Percentiles rank a stretch among this genome's conserved stretches.
Evolutionary conservation across 345 rosid genomes (phyloP).

Genomic region (Salix dunnii): DNA sequence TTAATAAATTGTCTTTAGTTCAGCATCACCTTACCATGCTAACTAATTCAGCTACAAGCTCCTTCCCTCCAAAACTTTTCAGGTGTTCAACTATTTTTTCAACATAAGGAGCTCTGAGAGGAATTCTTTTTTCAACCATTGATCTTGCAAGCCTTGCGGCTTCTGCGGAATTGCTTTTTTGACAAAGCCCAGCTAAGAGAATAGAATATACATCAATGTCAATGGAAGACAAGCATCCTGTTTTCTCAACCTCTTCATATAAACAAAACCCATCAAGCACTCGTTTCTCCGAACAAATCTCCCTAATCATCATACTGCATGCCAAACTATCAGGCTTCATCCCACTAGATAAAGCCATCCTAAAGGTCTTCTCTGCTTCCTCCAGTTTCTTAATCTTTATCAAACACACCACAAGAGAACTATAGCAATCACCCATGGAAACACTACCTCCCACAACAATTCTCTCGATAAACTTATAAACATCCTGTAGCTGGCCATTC

Average conservation of each 20-base stretch:
- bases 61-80: slow-evolving; percentile 42
- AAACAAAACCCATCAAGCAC: slow-evolving; percentile 56
- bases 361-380: slow-evolving; percentile 61
- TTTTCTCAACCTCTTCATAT: slow-evolving; percentile 49
- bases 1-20: neutral
- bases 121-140: slow-evolving; percentile 50
- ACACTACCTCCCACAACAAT: slow-evolving; percentile 49
- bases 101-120: slow-evolving; percentile 31
- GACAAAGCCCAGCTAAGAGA: slow-evolving; percentile 55
- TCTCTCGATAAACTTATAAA: slow-evolving; percentile 53
- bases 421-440: slow-evolving; percentile 59
- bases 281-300: slow-evolving; percentile 47
- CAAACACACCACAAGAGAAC: slow-evolving; percentile 54
- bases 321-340: slow-evolving; percentile 66
- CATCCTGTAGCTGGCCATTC: slow-evolving; percentile 43
- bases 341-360: slow-evolving; percentile 43
- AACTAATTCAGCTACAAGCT: slow-evolving; percentile 37
- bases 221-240: slow-evolving; percentile 37
- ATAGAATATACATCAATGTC: slow-evolving; percentile 58
- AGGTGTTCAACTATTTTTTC: slow-evolving; percentile 37
- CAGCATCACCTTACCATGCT: slow-evolving; percentile 18
- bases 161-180: slow-evolving; percentile 43
- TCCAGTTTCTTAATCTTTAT: slow-evolving; percentile 41
- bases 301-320: slow-evolving; percentile 58
- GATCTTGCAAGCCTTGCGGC: slow-evolving; percentile 55